Base-by-base conservation (phyloP, 306 rosid species). In the Cajanus cajan region DNA sequence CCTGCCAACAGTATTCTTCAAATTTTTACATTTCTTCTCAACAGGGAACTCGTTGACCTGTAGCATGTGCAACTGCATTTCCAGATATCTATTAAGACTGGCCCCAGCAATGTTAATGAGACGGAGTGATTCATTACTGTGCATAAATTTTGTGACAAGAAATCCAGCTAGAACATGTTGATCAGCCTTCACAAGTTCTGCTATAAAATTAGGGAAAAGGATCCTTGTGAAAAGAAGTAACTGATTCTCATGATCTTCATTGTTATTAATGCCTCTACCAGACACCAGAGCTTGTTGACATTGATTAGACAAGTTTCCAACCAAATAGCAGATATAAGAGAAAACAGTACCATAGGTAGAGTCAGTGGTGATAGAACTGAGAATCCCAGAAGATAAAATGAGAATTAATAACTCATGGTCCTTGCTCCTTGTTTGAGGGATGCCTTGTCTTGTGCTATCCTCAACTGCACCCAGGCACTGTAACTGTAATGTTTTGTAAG, bases 121-220 rank as follows among this genome's bases (percentile, higher is more conserved):
- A 74, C 93, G 82, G 45, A 91, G 87, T 0, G 94, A 83, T 24
- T 91, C 76, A 68, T 85, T 90, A 71, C 90, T 87, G 86, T 89
- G 97, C 98, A 90, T 90, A 73, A 83, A 87, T 82, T 89, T 96
- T 15, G 91, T 87, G 75, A 96, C 94, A 12, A 93, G 43, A 58
- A 91, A 88, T 74, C 94, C 98, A 8, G 98, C 98, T 19, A 96
- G 86, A 81, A 96, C 84, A 52, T 88, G 89, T 85, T 96, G 98
- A 85, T 86, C 96, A 48, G 94, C 93, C 86, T 85, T 93, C 79
- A 96, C 96, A 58, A 93, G 94, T 89, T 93, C 97, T 6, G 96
- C 80, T 78, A 93, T 45, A 62, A 96, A 87, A 68, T 48, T 44
- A 19, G 99, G 99, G 82, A 96, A 87, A 69, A 87, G 74, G 41